Evolutionary conservation across 306 rosid species (phyloP).

Genomic region (Fragaria vesca): DNA sequence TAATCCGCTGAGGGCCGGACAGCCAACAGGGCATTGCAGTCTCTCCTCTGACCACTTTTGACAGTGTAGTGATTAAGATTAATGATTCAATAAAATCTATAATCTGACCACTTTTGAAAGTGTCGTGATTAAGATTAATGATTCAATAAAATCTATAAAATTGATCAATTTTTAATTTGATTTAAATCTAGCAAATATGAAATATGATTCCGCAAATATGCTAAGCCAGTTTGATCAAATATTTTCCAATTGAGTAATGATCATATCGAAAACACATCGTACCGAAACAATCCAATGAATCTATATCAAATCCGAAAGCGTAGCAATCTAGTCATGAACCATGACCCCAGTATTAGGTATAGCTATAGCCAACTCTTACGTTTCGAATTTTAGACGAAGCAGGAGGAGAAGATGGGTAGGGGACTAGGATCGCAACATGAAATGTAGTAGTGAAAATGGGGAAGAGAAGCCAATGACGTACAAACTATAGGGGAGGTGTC

Average conservation of each 20-base stretch:
- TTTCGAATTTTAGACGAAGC: neutral
- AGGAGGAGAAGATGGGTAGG: neutral
- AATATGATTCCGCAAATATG: no score
- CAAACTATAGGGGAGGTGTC: constrained; percentile 31
- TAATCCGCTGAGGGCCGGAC: no score
- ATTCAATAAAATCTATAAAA: no score
- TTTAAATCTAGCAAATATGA: no score
- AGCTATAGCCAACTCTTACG: neutral
- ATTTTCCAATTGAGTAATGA: neutral
- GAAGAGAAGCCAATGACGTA: constrained; percentile 25
- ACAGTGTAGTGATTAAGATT: no score
- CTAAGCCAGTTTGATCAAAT: no score
- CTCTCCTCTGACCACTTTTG: no score
- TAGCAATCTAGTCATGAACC: neutral
- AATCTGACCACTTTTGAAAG: no score
- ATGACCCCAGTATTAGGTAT: neutral
- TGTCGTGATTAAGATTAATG: no score
- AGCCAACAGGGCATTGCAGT: no score
- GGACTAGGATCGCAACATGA: neutral
- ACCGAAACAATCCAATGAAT: neutral
- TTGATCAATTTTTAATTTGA: no score
- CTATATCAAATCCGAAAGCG: neutral
- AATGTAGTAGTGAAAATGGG: constrained; percentile 14
- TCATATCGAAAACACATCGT: neutral
- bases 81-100: no score